A percentile compares a stretch with the other conserved stretches of the same genome.
phyloP scores from a whole-genome alignment of 148 eudicot genomes.

The Nepenthes gracilis region DNA sequence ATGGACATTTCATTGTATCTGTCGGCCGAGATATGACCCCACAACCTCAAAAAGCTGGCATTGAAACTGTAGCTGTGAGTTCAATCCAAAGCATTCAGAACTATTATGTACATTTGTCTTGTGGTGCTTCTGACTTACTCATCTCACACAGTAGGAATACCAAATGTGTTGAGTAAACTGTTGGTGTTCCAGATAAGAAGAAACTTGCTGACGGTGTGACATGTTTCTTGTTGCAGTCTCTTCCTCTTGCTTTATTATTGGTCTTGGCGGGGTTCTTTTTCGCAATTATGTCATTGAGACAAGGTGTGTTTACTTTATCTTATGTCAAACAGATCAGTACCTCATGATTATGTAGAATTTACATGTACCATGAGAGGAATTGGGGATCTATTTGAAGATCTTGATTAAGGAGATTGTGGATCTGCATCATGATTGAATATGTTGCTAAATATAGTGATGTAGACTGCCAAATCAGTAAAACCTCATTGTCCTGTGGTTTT shows the following conservation, averaged over 20 bases:
- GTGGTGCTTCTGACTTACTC: no score
- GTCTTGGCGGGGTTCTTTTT: constrained; percentile 50
- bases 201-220: neutral
- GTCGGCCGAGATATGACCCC: constrained; percentile 55
- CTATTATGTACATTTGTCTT: neutral
- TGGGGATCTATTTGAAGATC: no score
- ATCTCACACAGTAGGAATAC: no score
- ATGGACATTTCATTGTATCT: constrained; percentile 83
- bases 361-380: no score
- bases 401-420: no score
- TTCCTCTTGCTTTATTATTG: constrained; percentile 54
- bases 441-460: neutral
- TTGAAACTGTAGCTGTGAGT: constrained; percentile 88
- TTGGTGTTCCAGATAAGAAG: neutral
- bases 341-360: no score
- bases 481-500: no score
- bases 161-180: no score
- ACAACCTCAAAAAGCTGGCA: constrained; percentile 46
- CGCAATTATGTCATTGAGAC: constrained; percentile 52
- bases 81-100: constrained; percentile 1
- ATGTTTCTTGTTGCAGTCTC: constrained; percentile 49
- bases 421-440: no score
- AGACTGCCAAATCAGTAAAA: neutral
- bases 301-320: constrained; percentile 37
- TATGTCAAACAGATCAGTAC: neutral